These are phyloP conservation scores for Cyclotella choctawhatcheeana DNA, from an alignment of 108 stramenopile genomes.

Conservation along the genomic window DNA sequence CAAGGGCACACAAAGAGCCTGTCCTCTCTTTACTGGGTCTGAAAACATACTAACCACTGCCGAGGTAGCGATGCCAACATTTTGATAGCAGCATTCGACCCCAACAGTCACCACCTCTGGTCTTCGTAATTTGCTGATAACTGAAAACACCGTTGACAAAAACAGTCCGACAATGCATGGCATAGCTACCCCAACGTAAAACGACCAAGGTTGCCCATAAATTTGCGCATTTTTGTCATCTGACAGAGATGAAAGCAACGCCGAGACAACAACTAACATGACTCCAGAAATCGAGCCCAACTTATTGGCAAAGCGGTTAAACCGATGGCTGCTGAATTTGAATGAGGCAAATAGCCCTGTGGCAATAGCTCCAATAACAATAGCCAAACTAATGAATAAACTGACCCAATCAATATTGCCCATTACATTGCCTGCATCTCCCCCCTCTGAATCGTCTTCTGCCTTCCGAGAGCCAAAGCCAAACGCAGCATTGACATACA, in stretches of 20 bases:
- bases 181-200: constrained; percentile 68
- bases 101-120: constrained; percentile 83
- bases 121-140: constrained; percentile 48
- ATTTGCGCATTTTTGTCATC: constrained; percentile 63
- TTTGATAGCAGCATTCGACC: constrained; percentile 89
- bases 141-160: constrained; percentile 59
- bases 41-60: constrained; percentile 80
- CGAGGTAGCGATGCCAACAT: constrained; percentile 85
- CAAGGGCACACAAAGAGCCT: constrained; percentile 84
- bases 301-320: constrained; percentile 60
- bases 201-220: constrained; percentile 73
- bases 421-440: constrained; percentile 37
- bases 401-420: constrained; percentile 73
- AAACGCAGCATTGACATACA: constrained; percentile 80
- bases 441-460: constrained; percentile 28
- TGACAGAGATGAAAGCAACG: constrained; percentile 60
- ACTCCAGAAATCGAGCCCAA: constrained; percentile 71
- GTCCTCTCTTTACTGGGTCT: constrained; percentile 56
- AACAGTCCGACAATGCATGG: constrained; percentile 76
- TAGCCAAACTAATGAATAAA: constrained; percentile 66
- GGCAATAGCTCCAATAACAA: constrained; percentile 79
- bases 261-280: constrained; percentile 72
- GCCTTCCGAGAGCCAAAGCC: constrained; percentile 25
- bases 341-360: constrained; percentile 69
- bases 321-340: constrained; percentile 53